Evolutionary conservation across 2,329 filamentous ascomycete genomes (phyloP), one percentile per base, ranked within the genome.

Genomic region (Calonectria pseudoturangicola): DNA sequence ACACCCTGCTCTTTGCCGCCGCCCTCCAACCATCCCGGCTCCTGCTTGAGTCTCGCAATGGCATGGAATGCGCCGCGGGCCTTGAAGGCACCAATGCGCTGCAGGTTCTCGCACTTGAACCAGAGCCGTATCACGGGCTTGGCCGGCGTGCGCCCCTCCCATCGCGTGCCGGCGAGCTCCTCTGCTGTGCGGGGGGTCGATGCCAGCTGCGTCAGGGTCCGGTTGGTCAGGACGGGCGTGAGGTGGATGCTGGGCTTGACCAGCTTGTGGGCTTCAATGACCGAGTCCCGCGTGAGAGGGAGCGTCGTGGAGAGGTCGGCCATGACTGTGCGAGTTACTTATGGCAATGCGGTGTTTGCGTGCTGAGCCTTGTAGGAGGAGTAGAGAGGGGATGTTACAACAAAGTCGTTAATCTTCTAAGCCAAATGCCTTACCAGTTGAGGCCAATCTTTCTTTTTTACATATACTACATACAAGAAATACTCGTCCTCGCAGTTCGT

Each of bases 31-130:
- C 90, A 90, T 1, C 90, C 92, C 5, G 88, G 85, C 78, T 92
- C 89, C 75, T 82, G 84, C 81, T 93, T 91, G 80, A 98, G 84
- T 70, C 93, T 85, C 79, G 92, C 89, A 45, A 98, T 82, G 0
- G 96, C 95, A 84, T 98, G 95, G 79, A 98, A 98, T 0, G 96
- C 96, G 6, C 96, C 97, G 8, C 96, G 88, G 18, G 92, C 93
- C 86, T 98, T 98, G 88, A 98, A 98, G 1, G 96, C 96, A 65
- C 96, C 97, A 68, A 97, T 92, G 68, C 92, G 92, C 87, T 98
- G 97, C 71, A 95, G 87, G 84, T 98, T 98, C 87, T 98, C 96
- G 84, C 95, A 97, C 87, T 98, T 98, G 90, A 98, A 98, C 87
- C 94, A 97, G 66, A 98, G 88, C 15, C 91, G 88, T 47, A 98